These are phyloP conservation scores for Globisporangium takayamanum DNA, from an alignment of 352 stramenopile species.

Conservation along the genomic window DNA sequence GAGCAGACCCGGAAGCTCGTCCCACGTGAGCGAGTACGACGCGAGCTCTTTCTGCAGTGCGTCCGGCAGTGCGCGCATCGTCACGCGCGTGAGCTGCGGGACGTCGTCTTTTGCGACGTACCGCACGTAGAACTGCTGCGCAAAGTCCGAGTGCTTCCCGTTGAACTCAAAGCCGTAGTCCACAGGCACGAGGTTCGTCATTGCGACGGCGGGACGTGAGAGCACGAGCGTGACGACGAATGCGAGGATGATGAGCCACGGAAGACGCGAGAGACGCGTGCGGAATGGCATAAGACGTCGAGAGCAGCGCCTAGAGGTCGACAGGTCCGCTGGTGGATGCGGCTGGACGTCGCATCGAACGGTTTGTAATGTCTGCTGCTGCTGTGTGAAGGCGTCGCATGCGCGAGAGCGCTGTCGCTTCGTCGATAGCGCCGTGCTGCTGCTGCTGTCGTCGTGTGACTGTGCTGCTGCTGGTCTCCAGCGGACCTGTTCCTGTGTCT, in stretches of 20 bases:
- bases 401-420: neutral
- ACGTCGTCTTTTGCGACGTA: constrained; percentile 27
- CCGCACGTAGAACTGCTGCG: constrained; percentile 59
- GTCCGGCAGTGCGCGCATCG: constrained; percentile 17
- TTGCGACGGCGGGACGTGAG: constrained; percentile 27
- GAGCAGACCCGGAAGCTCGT: constrained; percentile 41
- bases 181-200: constrained; percentile 22
- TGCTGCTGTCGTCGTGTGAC: neutral
- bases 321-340: too few relatives aligned
- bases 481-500: too few relatives aligned
- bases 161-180: constrained; percentile 44
- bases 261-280: too few relatives aligned
- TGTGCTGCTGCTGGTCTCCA: neutral
- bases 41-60: constrained; percentile 25
- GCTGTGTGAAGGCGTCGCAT: too few relatives aligned
- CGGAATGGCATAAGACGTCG: too few relatives aligned
- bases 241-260: constrained; percentile 24
- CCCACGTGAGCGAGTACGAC: constrained; percentile 33
- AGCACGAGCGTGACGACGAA: constrained; percentile 3
- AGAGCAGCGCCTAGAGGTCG: too few relatives aligned
- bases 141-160: constrained; percentile 57
- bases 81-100: constrained; percentile 23
- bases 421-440: neutral
- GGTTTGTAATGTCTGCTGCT: too few relatives aligned
- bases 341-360: too few relatives aligned